Conservation (phyloP, 129 eudicot species). For the Chrysanthemum lavandulifolium region DNA sequence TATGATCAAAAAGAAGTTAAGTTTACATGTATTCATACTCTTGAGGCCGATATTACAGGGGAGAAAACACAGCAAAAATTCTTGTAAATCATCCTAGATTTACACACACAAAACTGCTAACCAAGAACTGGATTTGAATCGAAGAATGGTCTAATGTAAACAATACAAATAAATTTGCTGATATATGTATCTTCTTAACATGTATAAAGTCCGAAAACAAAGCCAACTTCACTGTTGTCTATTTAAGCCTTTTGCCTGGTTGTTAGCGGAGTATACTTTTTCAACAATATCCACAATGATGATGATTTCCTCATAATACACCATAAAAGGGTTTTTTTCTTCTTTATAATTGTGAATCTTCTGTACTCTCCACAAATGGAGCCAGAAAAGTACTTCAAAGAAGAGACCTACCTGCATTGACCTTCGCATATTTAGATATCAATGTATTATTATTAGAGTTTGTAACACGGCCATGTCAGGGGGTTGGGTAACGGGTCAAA, state of each 20-base stretch:
- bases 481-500: too few relatives aligned
- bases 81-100: constrained; percentile 27
- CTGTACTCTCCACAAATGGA: constrained; percentile 28
- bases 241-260: constrained; percentile 24
- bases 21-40: constrained; percentile 25
- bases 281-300: constrained; percentile 31
- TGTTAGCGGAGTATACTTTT: constrained; percentile 28
- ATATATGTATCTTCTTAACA: constrained; percentile 23
- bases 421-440: constrained; percentile 7
- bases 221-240: constrained; percentile 16
- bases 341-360: constrained; percentile 5
- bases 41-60: constrained; percentile 24
- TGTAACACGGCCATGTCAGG: too few relatives aligned
- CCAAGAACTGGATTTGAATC: constrained; percentile 19
- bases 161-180: constrained; percentile 33
- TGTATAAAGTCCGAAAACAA: constrained; percentile 30
- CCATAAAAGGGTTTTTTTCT: neutral
- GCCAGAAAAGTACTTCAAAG: constrained; percentile 34
- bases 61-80: constrained; percentile 36
- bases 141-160: constrained; percentile 36
- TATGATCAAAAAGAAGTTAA: constrained; percentile 11
- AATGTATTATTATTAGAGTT: neutral
- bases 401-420: constrained; percentile 38
- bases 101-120: constrained; percentile 25
- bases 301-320: constrained; percentile 4